Percentiles rank a stretch among this genome's conserved stretches.
Conservation (phyloP, 805 yeast genomes). For the Zygosaccharomyces bailii region DNA sequence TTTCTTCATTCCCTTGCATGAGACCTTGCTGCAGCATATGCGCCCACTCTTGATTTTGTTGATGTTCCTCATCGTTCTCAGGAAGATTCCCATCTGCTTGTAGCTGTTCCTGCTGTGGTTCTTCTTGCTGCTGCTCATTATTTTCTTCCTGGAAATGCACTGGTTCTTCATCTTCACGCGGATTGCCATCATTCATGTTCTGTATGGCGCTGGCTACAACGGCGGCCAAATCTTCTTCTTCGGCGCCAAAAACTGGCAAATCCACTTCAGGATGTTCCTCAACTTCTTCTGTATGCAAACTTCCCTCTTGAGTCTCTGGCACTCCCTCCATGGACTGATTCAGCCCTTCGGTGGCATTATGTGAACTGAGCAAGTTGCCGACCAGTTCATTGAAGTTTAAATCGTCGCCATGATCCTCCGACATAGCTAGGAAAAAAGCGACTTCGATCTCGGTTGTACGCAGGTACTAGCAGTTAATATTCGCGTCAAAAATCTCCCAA, state of each 20-base stretch:
- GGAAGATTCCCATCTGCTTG: too few species aligned
- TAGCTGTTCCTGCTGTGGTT: constrained; percentile 1
- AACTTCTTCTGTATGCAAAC: constrained; percentile 5
- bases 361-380: constrained; percentile 32
- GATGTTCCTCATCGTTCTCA: constrained; percentile 13
- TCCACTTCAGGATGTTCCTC: constrained; percentile 1
- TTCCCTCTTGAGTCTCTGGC: background rate
- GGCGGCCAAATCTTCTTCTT: constrained; percentile 36
- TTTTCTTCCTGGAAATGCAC: background rate
- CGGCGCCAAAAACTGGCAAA: constrained; percentile 25
- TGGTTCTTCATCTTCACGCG: constrained; percentile 6
- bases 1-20: constrained; percentile 16
- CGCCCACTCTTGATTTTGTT: constrained; percentile 32
- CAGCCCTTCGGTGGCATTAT: constrained; percentile 17
- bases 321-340: constrained; percentile 1
- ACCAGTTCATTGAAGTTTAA: constrained; percentile 35
- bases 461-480: background rate
- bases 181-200: constrained; percentile 18
- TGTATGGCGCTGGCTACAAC: constrained; percentile 42
- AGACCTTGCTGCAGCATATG: constrained; percentile 31
- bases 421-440: constrained; percentile 14
- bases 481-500: background rate
- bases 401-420: constrained; percentile 31
- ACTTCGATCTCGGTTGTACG: background rate
- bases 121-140: background rate